These are phyloP conservation scores for Henckelia pumila DNA, from an alignment of 257 asterid genomes.

Conservation along the genomic window DNA sequence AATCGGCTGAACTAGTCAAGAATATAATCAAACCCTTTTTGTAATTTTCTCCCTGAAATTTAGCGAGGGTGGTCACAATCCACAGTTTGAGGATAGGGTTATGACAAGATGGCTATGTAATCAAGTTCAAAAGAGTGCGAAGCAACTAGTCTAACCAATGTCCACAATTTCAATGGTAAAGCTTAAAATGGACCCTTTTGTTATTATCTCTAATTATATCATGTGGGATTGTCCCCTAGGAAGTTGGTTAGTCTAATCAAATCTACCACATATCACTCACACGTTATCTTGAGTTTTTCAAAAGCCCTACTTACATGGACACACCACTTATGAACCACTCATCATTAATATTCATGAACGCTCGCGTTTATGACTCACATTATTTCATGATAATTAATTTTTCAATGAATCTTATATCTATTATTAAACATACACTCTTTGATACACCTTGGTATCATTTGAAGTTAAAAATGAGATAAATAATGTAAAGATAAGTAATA, in stretches of 20 bases:
- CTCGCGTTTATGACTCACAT: no score
- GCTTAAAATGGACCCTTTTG: conserved; percentile 29
- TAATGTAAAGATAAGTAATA: no score
- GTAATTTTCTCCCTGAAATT: conserved; percentile 1
- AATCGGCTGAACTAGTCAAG: neutral
- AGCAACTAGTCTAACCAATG: conserved; percentile 6
- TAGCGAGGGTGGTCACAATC: conserved; percentile 24
- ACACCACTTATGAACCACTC: neutral
- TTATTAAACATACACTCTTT: no score
- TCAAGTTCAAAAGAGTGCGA: conserved; percentile 18
- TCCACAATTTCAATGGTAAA: conserved; percentile 22
- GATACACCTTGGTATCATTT: no score
- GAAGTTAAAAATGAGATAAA: no score
- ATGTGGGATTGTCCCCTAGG: conserved; percentile 34
- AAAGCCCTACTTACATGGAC: neutral
- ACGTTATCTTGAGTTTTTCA: neutral
- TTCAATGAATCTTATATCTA: no score
- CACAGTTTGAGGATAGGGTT: conserved; percentile 33
- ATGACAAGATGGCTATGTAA: conserved; percentile 27
- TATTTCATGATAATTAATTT: no score
- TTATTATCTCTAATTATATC: conserved; percentile 22
- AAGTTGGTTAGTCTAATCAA: conserved; percentile 36
- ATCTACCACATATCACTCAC: conserved; percentile 12
- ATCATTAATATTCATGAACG: neutral
- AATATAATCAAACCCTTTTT: neutral